phyloP scores from a whole-genome alignment of 2,329 filamentous ascomycete species.

The Exophiala calicioides region DNA sequence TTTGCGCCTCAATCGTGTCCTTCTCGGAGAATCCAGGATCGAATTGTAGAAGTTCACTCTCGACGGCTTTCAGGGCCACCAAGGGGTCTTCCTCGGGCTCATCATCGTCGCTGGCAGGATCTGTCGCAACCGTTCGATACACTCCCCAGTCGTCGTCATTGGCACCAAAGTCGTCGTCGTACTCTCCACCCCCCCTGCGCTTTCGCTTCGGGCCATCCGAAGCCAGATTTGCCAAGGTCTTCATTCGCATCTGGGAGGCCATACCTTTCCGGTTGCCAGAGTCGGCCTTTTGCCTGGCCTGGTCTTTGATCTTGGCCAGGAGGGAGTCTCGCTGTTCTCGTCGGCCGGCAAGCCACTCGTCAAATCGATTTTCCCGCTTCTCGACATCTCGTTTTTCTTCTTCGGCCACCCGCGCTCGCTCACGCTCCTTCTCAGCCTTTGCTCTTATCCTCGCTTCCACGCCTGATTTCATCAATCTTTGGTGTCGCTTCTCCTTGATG shows the following conservation, averaged over 20 bases:
- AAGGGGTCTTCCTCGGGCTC: conserved; percentile 89
- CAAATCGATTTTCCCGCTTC: conserved; percentile 77
- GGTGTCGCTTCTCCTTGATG: conserved; percentile 88
- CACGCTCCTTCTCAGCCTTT: conserved; percentile 92
- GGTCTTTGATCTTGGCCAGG: conserved; percentile 83
- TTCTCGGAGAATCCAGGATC: conserved; percentile 90
- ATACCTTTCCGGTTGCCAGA: conserved; percentile 95
- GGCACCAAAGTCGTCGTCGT: conserved; percentile 94
- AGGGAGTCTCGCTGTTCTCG: conserved; percentile 70
- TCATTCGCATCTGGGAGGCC: conserved; percentile 96
- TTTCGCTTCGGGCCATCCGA: conserved; percentile 85
- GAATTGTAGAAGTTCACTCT: conserved; percentile 80
- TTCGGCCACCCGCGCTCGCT: conserved; percentile 80
- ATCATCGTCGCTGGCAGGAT: conserved; percentile 75
- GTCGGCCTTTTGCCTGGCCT: conserved; percentile 89
- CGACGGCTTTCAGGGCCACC: conserved; percentile 70
- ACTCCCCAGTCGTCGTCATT: conserved; percentile 98
- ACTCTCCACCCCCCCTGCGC: conserved; percentile 74
- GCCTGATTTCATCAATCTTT: conserved; percentile 90
- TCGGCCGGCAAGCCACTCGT: conserved; percentile 82
- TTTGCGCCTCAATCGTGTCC: conserved; percentile 86
- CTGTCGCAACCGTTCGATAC: conserved; percentile 87
- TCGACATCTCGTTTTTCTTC: conserved; percentile 82
- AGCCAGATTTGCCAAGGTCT: conserved; percentile 92
- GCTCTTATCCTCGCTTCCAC: conserved; percentile 90